These are phyloP conservation scores for Euphorbia tirucalli DNA, from an alignment of 345 rosid species.

Conservation along the genomic window DNA sequence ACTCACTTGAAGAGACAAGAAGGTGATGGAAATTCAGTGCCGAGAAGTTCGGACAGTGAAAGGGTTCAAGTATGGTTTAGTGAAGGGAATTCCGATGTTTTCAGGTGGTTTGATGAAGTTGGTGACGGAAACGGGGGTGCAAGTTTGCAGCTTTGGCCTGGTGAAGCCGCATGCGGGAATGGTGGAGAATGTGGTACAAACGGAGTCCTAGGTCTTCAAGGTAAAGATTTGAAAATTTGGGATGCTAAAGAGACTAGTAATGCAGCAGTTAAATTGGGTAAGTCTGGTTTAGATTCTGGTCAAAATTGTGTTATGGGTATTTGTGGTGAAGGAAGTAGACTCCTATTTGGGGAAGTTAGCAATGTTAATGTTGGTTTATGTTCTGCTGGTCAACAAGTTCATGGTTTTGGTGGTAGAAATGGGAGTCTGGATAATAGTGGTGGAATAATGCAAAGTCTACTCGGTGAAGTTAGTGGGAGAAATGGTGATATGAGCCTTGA, in stretches of 20 bases:
- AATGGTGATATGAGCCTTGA: neutral
- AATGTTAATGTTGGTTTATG: slow-evolving; percentile 14
- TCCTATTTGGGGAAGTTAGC: slow-evolving; percentile 18
- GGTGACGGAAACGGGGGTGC: slow-evolving; percentile 20
- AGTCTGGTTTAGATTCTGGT: neutral
- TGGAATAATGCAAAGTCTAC: slow-evolving; percentile 15
- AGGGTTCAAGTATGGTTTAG: slow-evolving; percentile 18
- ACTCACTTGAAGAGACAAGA: slow-evolving; percentile 9
- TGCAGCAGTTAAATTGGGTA: slow-evolving; percentile 11
- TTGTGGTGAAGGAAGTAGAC: too few relatives aligned
- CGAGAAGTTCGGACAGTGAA: slow-evolving; percentile 1
- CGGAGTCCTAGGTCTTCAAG: slow-evolving; percentile 11
- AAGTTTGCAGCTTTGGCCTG: slow-evolving; percentile 26
- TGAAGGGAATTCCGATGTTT: slow-evolving; percentile 16
- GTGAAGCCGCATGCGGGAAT: slow-evolving; percentile 12
- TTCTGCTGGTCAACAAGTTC: slow-evolving; percentile 9
- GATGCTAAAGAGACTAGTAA: neutral
- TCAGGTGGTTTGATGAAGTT: slow-evolving; percentile 20
- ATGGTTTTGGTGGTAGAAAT: slow-evolving; percentile 8
- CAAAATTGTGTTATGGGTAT: neutral
- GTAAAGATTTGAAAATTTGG: slow-evolving; percentile 9
- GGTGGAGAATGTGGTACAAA: slow-evolving; percentile 11
- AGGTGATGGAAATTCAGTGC: slow-evolving; percentile 2
- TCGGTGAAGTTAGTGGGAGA: slow-evolving; percentile 15
- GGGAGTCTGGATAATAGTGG: slow-evolving; percentile 17